Percentiles rank a stretch among this genome's conserved stretches.
Evolutionary conservation across 306 rosid species (phyloP).

Genomic region (cucumber (Cucumis sativus)): DNA sequence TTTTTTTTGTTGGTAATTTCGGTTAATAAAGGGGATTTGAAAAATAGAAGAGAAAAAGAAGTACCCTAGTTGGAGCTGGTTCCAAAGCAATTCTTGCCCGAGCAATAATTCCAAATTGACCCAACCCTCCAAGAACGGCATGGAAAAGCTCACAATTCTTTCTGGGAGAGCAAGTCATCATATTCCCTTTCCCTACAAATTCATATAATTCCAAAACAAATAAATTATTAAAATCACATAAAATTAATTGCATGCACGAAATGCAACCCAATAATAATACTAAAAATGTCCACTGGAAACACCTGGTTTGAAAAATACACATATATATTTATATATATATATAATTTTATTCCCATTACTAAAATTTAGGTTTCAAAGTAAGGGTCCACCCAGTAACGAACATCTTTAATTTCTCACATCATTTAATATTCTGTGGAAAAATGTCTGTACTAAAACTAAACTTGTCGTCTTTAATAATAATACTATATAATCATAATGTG

Average conservation of each 20-base stretch:
- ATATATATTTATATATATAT: neutral
- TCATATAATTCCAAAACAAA: neutral
- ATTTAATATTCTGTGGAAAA: neutral
- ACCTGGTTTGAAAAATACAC: neutral
- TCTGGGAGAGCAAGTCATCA: constrained; percentile 44
- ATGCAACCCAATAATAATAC: neutral
- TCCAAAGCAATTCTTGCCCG: constrained; percentile 69
- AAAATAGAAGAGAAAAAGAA: neutral
- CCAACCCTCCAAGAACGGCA: constrained; percentile 75
- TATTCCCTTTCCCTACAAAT: constrained; percentile 49
- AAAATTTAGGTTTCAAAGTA: neutral
- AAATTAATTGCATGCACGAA: constrained; percentile 9
- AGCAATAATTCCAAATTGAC: constrained; percentile 78
- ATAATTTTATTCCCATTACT: neutral
- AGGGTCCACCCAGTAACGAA: neutral
- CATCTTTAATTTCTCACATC: neutral
- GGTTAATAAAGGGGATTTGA: too few species aligned
- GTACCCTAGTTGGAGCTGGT: constrained; percentile 57
- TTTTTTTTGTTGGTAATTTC: too few species aligned
- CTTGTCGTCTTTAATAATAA: neutral
- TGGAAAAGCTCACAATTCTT: constrained; percentile 41
- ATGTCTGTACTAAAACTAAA: neutral
- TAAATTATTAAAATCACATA: neutral
- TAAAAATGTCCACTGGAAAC: neutral
- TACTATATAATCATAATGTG: neutral